Evolutionary conservation across 2,329 filamentous ascomycete species (phyloP).

Genomic region (Fusarium miscanthi): DNA sequence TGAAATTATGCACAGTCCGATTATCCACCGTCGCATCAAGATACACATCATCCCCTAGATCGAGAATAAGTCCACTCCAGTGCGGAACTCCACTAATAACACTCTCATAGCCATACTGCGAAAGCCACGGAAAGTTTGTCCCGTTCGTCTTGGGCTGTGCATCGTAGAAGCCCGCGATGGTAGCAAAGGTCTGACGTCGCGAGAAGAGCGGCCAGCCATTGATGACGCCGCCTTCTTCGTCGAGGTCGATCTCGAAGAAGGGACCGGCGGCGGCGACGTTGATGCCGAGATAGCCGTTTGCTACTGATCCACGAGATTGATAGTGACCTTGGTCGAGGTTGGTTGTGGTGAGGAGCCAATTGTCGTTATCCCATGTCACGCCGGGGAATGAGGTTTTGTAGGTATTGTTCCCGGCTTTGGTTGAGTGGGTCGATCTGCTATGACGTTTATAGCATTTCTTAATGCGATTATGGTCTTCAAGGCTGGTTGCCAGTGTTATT

Average conservation of each 20-base stretch:
- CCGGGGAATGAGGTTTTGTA: not conserved
- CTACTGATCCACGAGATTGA: not conserved
- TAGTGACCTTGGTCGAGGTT: not conserved
- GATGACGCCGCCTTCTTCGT: not conserved
- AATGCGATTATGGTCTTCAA: accelerated
- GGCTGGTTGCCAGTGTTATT: not conserved
- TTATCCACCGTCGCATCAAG: conserved; percentile 8
- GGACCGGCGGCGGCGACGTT: not conserved
- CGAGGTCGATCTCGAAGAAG: not conserved
- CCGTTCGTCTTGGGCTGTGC: not conserved
- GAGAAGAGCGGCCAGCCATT: conserved; percentile 14
- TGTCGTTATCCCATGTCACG: conserved; percentile 1
- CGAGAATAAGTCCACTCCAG: not conserved
- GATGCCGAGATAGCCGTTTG: conserved; percentile 11
- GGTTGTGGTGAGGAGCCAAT: conserved; percentile 2
- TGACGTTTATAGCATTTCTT: not conserved
- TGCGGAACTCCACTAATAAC: not conserved
- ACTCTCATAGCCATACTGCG: conserved; percentile 8
- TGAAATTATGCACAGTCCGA: not conserved
- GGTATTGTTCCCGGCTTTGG: not conserved
- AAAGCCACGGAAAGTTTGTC: conserved; percentile 3
- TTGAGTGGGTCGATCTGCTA: accelerated
- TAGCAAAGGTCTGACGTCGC: not conserved
- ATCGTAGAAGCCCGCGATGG: not conserved
- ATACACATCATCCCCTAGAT: not conserved